These are phyloP conservation scores for Mycena vitilis DNA, from an alignment of 768 basidiomycete genomes.

Conservation along the genomic window DNA sequence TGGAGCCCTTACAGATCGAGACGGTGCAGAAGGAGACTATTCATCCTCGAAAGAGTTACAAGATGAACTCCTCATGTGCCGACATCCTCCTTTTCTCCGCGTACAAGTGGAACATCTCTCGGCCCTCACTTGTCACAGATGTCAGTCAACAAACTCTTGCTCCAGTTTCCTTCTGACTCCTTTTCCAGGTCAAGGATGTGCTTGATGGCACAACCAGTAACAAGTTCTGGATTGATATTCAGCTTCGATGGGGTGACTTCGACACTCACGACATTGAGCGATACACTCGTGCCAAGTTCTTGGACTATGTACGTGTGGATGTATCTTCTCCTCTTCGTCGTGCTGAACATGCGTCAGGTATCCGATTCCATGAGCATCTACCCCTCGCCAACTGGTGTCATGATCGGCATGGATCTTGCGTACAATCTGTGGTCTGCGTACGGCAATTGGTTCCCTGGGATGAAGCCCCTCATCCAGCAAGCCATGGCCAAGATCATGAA, in stretches of 20 bases:
- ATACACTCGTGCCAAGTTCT: slow-evolving; percentile 98
- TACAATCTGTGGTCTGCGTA: slow-evolving; percentile 99
- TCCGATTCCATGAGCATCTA: slow-evolving; percentile 99
- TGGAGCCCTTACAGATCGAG: slow-evolving; percentile 98
- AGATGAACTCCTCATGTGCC: slow-evolving; percentile 99
- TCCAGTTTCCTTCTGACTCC: slow-evolving; percentile 10
- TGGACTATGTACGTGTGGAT: slow-evolving; percentile 83
- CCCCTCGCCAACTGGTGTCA: slow-evolving; percentile 97
- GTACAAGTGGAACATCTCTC: slow-evolving; percentile 98
- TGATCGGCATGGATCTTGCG: slow-evolving; percentile 98
- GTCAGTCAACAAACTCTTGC: slow-evolving; percentile 54
- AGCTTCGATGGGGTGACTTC: slow-evolving; percentile 97
- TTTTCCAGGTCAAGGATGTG: slow-evolving; percentile 84
- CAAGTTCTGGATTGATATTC: slow-evolving; percentile 99
- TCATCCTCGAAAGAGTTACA: slow-evolving; percentile 99
- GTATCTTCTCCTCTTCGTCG: not conserved
- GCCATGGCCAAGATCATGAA: slow-evolving; percentile 99
- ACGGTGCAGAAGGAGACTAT: slow-evolving; percentile 99
- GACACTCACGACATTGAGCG: slow-evolving; percentile 99
- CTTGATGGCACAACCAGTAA: slow-evolving; percentile 98
- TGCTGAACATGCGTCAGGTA: slow-evolving; percentile 57
- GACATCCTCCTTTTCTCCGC: slow-evolving; percentile 98
- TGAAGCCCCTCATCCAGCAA: slow-evolving; percentile 97
- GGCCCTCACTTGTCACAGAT: slow-evolving; percentile 95
- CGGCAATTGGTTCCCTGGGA: slow-evolving; percentile 99